Base-by-base conservation (phyloP, 257 asterid species). In the Solanum sitiens region DNA sequence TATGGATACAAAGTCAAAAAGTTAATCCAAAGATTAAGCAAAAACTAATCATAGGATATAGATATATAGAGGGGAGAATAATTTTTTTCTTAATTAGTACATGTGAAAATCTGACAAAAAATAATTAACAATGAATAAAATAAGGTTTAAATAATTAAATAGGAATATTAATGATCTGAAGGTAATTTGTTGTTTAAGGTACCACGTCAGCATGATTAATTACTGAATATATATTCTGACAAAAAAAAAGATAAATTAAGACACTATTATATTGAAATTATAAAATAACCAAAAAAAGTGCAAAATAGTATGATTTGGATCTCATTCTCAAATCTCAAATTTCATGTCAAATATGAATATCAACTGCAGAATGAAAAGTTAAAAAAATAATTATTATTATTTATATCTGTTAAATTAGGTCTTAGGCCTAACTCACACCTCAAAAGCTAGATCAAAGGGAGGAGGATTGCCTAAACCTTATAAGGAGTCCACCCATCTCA, bases 281-380 rank as follows among this genome's bases (percentile, higher is more conserved):
- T 33, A 47, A 86, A 68, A 50, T 20, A 86, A 33, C 21, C 18
- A 16, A 85, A 65, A 65, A 42, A 37, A 42, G 63, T 76, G 63
- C n/a, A 42, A 75, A 44, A 76, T 12, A 13, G n/a, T n/a, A 77
- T n/a, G 63, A 77, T 76, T 75, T 77, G 63, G n/a, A 77, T 77
- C 63, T 85, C 45, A 5, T 27, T 67, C 63, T 85, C 67, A 15
- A n/a, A n/a, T n/a, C n/a, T n/a, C n/a, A n/a, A 67, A 27, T 67
- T 1, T 65, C 4, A 65, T n/a, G 32, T 65, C 72, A 0, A 5
- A 65, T n/a, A 11, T 4, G 4, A 11, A 63, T 65, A 65, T 65
- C 2, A 1, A 63, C 1, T 5, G 2, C 11, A 14, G 2, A 25
- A 21, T 23, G 3, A 59, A 56, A 14, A 50, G 2, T 47, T 47